These are phyloP conservation scores for Suillus discolor DNA, from an alignment of 768 basidiomycete genomes.

Conservation along the genomic window DNA sequence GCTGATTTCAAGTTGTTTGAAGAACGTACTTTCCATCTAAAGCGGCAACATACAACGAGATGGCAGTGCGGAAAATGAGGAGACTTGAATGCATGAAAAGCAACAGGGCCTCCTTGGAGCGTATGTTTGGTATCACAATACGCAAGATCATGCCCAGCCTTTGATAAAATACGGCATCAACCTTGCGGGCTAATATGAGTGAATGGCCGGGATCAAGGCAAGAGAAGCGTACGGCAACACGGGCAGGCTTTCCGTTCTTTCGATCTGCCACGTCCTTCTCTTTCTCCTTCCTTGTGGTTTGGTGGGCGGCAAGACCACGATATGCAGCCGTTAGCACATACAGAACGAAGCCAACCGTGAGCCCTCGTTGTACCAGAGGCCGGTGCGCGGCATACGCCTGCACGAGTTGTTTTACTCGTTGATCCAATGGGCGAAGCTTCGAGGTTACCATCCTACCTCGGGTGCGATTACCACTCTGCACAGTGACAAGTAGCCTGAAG, in stretches of 20 bases:
- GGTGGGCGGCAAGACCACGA: constrained; percentile 51
- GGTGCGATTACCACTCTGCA: not conserved
- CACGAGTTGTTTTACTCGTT: constrained; percentile 45
- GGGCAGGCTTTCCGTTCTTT: constrained; percentile 46
- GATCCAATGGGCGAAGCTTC: constrained; percentile 31
- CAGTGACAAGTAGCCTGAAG: not conserved
- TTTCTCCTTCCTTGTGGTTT: constrained; percentile 26
- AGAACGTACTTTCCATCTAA: constrained; percentile 82
- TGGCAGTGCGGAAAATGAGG: constrained; percentile 85
- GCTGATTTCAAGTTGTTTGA: not conserved
- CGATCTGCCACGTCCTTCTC: constrained; percentile 26
- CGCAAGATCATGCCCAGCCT: constrained; percentile 75
- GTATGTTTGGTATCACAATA: constrained; percentile 86
- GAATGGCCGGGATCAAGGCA: not conserved
- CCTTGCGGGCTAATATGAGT: constrained; percentile 43
- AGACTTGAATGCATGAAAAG: constrained; percentile 88
- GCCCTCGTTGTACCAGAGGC: constrained; percentile 68
- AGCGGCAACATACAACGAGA: constrained; percentile 92
- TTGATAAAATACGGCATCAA: constrained; percentile 91
- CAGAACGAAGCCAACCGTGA: constrained; percentile 70
- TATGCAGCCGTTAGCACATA: constrained; percentile 73
- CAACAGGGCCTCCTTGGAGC: constrained; percentile 86
- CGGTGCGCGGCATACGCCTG: constrained; percentile 64
- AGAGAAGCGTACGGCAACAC: constrained; percentile 63
- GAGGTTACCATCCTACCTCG: constrained; percentile 32